Conservation (phyloP, 345 rosid genomes). For the Microcos paniculata region DNA sequence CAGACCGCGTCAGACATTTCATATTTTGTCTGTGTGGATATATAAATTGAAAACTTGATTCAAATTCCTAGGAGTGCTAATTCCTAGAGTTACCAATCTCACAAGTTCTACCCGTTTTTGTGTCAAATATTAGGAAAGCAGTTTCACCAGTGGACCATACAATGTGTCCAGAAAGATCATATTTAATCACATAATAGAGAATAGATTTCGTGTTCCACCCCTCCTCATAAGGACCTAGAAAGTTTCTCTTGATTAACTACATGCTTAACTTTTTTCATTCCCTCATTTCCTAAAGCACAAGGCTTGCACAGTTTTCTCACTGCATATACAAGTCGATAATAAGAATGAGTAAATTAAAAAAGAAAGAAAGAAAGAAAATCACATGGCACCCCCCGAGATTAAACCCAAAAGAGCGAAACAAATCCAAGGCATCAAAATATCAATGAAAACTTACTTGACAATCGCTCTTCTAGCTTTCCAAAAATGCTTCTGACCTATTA, state of each 20-base stretch:
- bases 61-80: too few species aligned
- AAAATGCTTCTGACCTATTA: slow-evolving; percentile 83
- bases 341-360: neutral
- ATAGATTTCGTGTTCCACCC: slow-evolving; percentile 10
- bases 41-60: too few species aligned
- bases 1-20: too few species aligned
- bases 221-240: slow-evolving; percentile 10
- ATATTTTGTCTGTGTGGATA: too few species aligned
- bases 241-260: neutral
- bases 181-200: neutral
- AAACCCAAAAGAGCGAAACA: neutral
- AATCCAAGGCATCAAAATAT: neutral
- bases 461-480: slow-evolving; percentile 93
- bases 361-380: too few species aligned
- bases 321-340: neutral
- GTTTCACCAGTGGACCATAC: neutral
- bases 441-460: slow-evolving; percentile 65
- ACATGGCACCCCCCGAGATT: neutral
- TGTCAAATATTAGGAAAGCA: neutral
- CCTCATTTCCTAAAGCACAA: neutral
- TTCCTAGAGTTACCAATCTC: too few species aligned
- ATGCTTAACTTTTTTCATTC: neutral
- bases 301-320: neutral
- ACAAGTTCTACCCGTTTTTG: too few species aligned
- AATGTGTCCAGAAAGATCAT: neutral